Conservation (phyloP, 805 yeast species). For the Zygosaccharomyces bisporus region DNA sequence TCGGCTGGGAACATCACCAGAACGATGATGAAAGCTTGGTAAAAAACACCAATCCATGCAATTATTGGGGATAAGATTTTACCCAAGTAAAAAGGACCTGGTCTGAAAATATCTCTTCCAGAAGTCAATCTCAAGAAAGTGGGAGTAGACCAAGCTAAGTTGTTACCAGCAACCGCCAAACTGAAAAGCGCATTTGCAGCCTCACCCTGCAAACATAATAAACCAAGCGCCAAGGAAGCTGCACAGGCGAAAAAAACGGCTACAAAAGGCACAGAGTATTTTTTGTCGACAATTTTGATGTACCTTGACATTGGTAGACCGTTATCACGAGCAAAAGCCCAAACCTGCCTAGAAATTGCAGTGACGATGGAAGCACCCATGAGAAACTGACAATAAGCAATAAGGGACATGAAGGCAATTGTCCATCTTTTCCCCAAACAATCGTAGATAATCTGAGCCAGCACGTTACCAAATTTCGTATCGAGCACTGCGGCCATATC, state of each 20-base stretch:
- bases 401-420: conserved; percentile 56
- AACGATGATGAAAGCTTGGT: conserved; percentile 51
- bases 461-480: conserved; percentile 50
- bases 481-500: conserved; percentile 41
- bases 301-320: conserved; percentile 62
- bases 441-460: conserved; percentile 62
- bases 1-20: conserved; percentile 59
- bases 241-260: conserved; percentile 48
- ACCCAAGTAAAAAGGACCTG: conserved; percentile 69
- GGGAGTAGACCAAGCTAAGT: conserved; percentile 42
- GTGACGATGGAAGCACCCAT: conserved; percentile 62
- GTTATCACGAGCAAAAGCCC: conserved; percentile 75
- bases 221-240: conserved; percentile 38
- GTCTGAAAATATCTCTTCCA: conserved; percentile 49
- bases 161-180: conserved; percentile 42
- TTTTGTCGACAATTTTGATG: conserved; percentile 55
- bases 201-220: conserved; percentile 40
- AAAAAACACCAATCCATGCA: conserved; percentile 46
- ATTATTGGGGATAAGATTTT: conserved; percentile 42
- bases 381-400: conserved; percentile 57
- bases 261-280: conserved; percentile 57
- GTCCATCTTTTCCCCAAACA: conserved; percentile 65
- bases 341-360: conserved; percentile 66
- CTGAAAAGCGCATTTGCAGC: conserved; percentile 46
- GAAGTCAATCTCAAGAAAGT: conserved; percentile 39